Percentiles rank a stretch among this genome's conserved stretches.
These are phyloP conservation scores for Russula dissimulans DNA, from an alignment of 768 basidiomycete genomes.

Conservation along the genomic window DNA sequence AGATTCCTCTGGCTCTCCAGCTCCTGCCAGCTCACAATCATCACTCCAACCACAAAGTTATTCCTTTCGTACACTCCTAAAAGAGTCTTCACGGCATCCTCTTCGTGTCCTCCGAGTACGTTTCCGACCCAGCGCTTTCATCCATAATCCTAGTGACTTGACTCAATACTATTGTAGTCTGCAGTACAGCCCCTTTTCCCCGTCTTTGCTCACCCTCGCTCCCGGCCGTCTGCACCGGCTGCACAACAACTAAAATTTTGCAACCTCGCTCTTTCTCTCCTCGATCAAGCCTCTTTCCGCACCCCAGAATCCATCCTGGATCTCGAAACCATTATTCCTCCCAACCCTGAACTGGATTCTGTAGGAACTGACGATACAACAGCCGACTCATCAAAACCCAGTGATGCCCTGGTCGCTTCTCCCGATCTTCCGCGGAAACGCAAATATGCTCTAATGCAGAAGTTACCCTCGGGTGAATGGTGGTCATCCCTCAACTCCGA, in stretches of 20 bases:
- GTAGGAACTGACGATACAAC: conserved; percentile 17
- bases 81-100: conserved; percentile 43
- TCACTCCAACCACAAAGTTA: conserved; percentile 25
- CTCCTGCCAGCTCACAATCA: conserved; percentile 22
- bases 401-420: conserved; percentile 25
- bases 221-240: conserved; percentile 52
- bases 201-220: conserved; percentile 55
- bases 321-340: conserved; percentile 35
- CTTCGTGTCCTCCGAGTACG: conserved; percentile 49
- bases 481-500: conserved; percentile 64
- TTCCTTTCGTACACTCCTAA: conserved; percentile 51
- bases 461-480: conserved; percentile 65
- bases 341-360: conserved; percentile 19
- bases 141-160: conserved; percentile 4
- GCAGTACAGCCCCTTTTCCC: conserved; percentile 63
- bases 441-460: conserved; percentile 72
- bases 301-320: conserved; percentile 38
- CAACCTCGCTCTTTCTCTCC: conserved; percentile 58
- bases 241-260: conserved; percentile 68
- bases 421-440: conserved; percentile 26
- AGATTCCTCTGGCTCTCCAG: conserved; percentile 34
- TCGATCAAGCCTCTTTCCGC: conserved; percentile 57
- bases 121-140: conserved; percentile 13
- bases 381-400: conserved; percentile 24
- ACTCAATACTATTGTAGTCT: conserved; percentile 29